Conservation (phyloP, 208 protist species). For the Trypanosomatidae sp. region DNA sequence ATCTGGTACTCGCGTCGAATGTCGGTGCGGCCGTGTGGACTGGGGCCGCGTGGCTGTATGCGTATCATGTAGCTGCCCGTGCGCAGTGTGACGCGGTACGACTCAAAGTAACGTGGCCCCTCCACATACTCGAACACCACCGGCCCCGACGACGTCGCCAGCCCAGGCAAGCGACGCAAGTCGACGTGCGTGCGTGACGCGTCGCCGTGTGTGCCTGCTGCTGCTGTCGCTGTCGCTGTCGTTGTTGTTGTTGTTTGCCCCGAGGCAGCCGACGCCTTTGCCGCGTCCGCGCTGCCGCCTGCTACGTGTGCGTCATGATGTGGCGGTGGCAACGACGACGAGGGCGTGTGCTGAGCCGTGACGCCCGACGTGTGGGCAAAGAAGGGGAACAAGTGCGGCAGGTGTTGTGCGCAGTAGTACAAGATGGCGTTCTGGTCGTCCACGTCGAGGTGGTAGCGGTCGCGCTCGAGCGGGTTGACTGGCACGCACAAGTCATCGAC, state of each 20-base stretch:
- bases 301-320: no score
- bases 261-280: no score
- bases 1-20: constrained; percentile 56
- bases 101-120: constrained; percentile 38
- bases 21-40: constrained; percentile 27
- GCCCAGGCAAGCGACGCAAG: constrained; percentile 24
- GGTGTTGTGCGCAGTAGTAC: constrained; percentile 54
- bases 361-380: constrained; percentile 17
- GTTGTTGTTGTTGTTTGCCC: no score
- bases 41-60: constrained; percentile 46
- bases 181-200: no score
- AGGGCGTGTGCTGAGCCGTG: no score
- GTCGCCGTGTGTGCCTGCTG: no score
- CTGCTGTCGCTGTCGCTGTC: no score
- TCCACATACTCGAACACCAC: constrained; percentile 53
- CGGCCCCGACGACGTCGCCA: constrained; percentile 47
- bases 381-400: constrained; percentile 58
- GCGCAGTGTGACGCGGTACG: constrained; percentile 56
- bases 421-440: constrained; percentile 63
- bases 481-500: constrained; percentile 21
- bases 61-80: constrained; percentile 63
- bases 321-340: no score
- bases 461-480: constrained; percentile 12
- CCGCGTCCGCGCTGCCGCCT: no score
- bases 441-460: constrained; percentile 35